phyloP scores from a whole-genome alignment of 768 basidiomycete species.

The Auricularia sp. region DNA sequence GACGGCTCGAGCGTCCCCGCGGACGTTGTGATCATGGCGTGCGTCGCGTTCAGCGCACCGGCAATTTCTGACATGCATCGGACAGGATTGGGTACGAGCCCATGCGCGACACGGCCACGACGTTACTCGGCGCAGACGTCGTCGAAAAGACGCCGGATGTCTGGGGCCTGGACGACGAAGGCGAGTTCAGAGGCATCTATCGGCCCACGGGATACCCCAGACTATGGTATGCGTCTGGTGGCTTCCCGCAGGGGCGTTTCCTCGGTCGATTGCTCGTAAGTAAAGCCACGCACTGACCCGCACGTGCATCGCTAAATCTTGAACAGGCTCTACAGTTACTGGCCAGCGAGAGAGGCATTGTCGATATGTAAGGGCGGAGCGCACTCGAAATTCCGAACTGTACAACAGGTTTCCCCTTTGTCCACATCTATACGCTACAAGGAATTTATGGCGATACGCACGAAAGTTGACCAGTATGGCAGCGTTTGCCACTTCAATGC shows the following conservation, averaged over 20 bases:
- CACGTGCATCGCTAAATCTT: no score
- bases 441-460: no score
- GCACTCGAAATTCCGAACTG: no score
- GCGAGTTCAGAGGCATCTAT: constrained; percentile 29
- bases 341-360: no score
- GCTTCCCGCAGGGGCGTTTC: neutral
- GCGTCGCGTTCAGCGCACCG: constrained; percentile 8
- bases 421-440: no score
- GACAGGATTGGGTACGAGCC: constrained; percentile 23
- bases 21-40: constrained; percentile 9
- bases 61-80: neutral
- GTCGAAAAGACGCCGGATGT: constrained; percentile 24
- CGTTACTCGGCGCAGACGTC: constrained; percentile 27
- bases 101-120: constrained; percentile 22
- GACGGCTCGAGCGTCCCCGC: constrained; percentile 10
- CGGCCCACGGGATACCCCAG: constrained; percentile 32
- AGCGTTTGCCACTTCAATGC: no score
- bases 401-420: no score
- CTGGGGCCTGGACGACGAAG: constrained; percentile 34
- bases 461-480: no score
- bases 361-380: no score
- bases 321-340: no score
- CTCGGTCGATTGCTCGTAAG: neutral
- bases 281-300: neutral
- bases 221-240: neutral